A percentile compares a stretch with the other conserved stretches of the same genome.
Conservation (phyloP, 1,284 basidiomycete species). For the Meripilus lineatus region DNA sequence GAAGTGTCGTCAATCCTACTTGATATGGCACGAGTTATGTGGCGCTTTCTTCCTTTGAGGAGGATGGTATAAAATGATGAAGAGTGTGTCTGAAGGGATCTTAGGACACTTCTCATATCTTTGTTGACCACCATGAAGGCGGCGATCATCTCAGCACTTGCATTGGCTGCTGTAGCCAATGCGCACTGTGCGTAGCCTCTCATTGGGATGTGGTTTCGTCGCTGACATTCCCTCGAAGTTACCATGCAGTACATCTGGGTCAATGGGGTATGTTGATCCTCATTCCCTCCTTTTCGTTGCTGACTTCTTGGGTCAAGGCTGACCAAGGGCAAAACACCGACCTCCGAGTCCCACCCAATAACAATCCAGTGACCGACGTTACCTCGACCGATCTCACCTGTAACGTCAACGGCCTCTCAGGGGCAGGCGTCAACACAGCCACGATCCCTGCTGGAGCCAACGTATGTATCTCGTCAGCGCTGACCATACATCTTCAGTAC, state of each 20-base stretch:
- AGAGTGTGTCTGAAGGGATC: not conserved
- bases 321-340: constrained; percentile 41
- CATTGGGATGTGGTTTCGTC: not conserved
- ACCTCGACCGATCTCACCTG: constrained; percentile 45
- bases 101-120: not conserved
- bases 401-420: constrained; percentile 44
- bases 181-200: constrained; percentile 35
- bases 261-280: constrained; percentile 26
- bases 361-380: constrained; percentile 50
- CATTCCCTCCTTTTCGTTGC: not conserved
- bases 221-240: constrained; percentile 22
- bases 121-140: constrained; percentile 22
- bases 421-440: constrained; percentile 33
- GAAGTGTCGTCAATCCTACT: too few species aligned
- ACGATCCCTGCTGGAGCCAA: constrained; percentile 39
- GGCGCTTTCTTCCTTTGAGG: too few species aligned
- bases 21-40: too few species aligned
- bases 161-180: constrained; percentile 34
- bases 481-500: not conserved
- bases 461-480: constrained; percentile 19
- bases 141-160: constrained; percentile 26
- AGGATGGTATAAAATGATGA: constrained; percentile 8
- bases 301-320: constrained; percentile 19
- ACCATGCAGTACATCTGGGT: constrained; percentile 50
- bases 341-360: constrained; percentile 45